Evolutionary conservation across 768 basidiomycete species (phyloP).

Genomic region (Tephrocybe sp.): DNA sequence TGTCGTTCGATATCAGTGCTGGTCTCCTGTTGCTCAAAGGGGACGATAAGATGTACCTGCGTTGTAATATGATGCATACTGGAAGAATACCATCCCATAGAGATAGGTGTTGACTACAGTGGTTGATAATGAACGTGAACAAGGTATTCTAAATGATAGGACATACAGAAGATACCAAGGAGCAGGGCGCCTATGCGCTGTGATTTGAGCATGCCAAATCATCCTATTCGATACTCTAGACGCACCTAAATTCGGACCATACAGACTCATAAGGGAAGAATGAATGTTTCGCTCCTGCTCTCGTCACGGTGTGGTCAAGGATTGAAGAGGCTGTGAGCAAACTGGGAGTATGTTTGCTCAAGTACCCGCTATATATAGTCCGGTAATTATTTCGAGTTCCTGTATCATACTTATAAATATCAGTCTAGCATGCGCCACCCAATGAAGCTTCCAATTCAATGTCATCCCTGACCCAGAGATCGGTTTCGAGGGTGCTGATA

Average conservation of each 20-base stretch:
- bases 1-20: neutral
- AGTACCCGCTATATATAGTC: too few species aligned
- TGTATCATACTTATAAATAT: too few species aligned
- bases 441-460: too few species aligned
- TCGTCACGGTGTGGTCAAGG: too few species aligned
- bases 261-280: neutral
- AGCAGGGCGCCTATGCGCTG: constrained; percentile 18
- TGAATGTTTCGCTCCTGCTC: neutral
- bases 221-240: neutral
- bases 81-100: constrained; percentile 22
- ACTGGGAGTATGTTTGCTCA: too few species aligned
- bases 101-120: constrained; percentile 21
- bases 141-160: neutral
- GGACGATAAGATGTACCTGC: constrained; percentile 11
- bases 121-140: neutral
- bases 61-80: constrained; percentile 17
- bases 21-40: neutral
- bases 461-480: too few species aligned
- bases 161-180: constrained; percentile 22
- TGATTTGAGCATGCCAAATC: neutral
- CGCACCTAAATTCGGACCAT: constrained; percentile 15
- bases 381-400: too few species aligned
- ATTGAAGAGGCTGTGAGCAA: too few species aligned
- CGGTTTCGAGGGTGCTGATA: too few species aligned
- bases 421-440: too few species aligned